phyloP scores from a whole-genome alignment of 225 moss, liverwort and hornwort species.

The Anthoceros angustus region DNA sequence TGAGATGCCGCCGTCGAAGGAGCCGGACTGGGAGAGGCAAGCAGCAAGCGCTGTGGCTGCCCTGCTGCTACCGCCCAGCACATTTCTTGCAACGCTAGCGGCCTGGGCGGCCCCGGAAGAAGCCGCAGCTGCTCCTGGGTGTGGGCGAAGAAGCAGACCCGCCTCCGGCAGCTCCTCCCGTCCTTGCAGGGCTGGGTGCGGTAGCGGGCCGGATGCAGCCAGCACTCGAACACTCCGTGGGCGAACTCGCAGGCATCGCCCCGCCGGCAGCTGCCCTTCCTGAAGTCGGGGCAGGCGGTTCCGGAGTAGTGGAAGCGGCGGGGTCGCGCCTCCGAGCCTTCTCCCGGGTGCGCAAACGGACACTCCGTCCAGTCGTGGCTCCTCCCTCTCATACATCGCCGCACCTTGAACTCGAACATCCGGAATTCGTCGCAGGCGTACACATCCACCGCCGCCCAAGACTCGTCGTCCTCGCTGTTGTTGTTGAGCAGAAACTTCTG shows the following conservation, averaged over 20 bases:
- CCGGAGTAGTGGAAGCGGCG: conserved; percentile 96
- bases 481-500: conserved; percentile 85
- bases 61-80: conserved; percentile 16
- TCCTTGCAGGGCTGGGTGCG: conserved; percentile 97
- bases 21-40: conserved; percentile 16
- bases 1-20: conserved; percentile 57
- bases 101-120: conserved; percentile 78
- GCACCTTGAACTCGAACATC: conserved; percentile 99
- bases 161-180: conserved; percentile 80
- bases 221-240: conserved; percentile 95
- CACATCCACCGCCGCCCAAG: conserved; percentile 84
- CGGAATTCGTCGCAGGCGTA: conserved; percentile 99
- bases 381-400: conserved; percentile 94
- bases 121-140: conserved; percentile 91
- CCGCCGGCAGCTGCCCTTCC: conserved; percentile 85
- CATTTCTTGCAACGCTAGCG: conserved; percentile 55
- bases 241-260: conserved; percentile 99
- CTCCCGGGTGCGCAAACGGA: conserved; percentile 94
- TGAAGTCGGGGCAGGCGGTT: conserved; percentile 90
- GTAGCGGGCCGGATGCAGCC: conserved; percentile 91
- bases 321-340: conserved; percentile 91
- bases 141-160: conserved; percentile 97
- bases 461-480: conserved; percentile 72
- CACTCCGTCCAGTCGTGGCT: conserved; percentile 99
- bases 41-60: conserved; percentile 15